These are phyloP conservation scores for Cicer yamashitae DNA, from an alignment of 306 rosid genomes.

Conservation along the genomic window DNA sequence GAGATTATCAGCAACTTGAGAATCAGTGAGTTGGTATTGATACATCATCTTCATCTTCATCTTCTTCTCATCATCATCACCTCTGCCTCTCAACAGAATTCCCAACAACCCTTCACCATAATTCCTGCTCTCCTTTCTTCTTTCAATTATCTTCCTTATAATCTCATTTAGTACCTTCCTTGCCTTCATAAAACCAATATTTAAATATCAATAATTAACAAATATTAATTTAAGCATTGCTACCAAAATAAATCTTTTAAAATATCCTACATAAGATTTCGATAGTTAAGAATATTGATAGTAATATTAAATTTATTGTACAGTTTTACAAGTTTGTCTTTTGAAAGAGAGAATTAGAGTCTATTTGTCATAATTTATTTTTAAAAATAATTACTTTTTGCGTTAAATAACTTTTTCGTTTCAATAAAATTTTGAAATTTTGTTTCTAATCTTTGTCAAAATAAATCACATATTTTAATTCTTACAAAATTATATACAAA, in stretches of 20 bases:
- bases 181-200: slow-evolving; percentile 53
- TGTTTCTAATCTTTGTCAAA: no score
- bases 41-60: neutral
- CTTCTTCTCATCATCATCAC: neutral
- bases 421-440: no score
- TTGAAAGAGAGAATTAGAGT: no score
- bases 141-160: slow-evolving; percentile 60
- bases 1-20: slow-evolving; percentile 85
- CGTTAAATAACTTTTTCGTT: no score
- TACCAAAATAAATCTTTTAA: neutral
- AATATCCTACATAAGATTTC: no score
- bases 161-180: slow-evolving; percentile 74
- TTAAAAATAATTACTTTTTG: no score
- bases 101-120: slow-evolving; percentile 66
- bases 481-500: no score
- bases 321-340: no score
- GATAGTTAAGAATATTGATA: no score
- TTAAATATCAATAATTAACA: neutral
- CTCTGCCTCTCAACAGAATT: slow-evolving; percentile 53
- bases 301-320: no score
- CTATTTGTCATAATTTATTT: no score
- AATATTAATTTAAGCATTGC: neutral
- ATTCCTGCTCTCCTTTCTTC: slow-evolving; percentile 56
- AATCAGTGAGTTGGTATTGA: slow-evolving; percentile 50
- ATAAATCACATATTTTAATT: no score